These are phyloP conservation scores for Entonaema liquescens DNA, from an alignment of 495 filamentous ascomycete genomes.

Conservation along the genomic window DNA sequence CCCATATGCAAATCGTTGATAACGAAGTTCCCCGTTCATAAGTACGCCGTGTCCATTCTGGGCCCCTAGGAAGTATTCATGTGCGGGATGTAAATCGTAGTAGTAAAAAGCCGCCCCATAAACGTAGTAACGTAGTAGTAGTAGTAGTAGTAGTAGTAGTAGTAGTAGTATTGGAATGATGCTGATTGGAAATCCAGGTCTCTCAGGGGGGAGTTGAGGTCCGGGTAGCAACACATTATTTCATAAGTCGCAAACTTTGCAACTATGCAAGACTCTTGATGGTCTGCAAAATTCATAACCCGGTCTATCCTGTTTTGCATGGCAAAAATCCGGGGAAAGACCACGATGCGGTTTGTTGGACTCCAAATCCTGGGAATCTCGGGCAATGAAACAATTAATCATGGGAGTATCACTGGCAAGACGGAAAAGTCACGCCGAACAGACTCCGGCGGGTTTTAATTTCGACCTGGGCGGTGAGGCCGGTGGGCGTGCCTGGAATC, in stretches of 20 bases:
- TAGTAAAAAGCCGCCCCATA: conserved; percentile 35
- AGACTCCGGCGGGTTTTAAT: conserved; percentile 39
- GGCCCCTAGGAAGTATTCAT: conserved; percentile 39
- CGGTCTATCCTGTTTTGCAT: conserved; percentile 53
- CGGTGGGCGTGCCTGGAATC: conserved; percentile 49
- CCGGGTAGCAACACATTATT: conserved; percentile 44
- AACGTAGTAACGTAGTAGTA: conserved; percentile 5
- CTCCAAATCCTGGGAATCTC: conserved; percentile 48
- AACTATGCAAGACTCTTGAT: conserved; percentile 49
- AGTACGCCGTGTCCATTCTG: conserved; percentile 48
- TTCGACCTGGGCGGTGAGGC: conserved; percentile 44
- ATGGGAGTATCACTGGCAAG: conserved; percentile 40
- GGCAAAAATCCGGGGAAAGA: conserved; percentile 44
- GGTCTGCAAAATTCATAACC: conserved; percentile 48
- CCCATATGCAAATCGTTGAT: conserved; percentile 46
- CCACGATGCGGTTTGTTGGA: conserved; percentile 35
- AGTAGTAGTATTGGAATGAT: conserved; percentile 7
- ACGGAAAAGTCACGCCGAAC: conserved; percentile 38
- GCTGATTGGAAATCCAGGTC: conserved; percentile 25
- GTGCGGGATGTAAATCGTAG: conserved; percentile 37
- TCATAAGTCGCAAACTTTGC: conserved; percentile 58
- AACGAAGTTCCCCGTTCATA: conserved; percentile 42
- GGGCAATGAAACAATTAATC: conserved; percentile 47
- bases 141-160: background rate
- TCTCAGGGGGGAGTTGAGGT: conserved; percentile 14